phyloP scores from a whole-genome alignment of 108 stramenopile species.

The Fragilaria radians region DNA sequence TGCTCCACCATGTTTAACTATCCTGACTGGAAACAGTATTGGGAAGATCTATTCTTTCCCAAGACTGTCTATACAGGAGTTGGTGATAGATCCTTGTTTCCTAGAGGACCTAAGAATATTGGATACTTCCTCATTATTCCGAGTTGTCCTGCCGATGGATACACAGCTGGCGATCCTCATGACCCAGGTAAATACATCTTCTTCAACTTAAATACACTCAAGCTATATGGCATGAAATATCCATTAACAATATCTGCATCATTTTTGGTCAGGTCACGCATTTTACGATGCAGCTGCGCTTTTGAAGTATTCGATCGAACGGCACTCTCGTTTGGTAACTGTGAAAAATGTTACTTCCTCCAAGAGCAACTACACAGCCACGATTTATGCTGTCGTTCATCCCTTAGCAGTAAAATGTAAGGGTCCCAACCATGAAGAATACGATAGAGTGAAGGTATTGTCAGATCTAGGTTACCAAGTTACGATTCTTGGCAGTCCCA shows the following conservation, averaged over 20 bases:
- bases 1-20: too few species aligned
- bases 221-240: neutral
- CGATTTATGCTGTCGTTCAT: conserved; percentile 10
- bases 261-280: conserved; percentile 1
- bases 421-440: conserved; percentile 1
- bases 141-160: conserved; percentile 6
- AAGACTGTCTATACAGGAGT: neutral
- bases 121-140: neutral
- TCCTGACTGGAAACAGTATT: neutral
- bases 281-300: conserved; percentile 9
- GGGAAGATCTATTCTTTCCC: neutral
- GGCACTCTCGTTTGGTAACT: too few species aligned
- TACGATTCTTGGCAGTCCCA: conserved; percentile 1
- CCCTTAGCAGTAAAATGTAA: conserved; percentile 1
- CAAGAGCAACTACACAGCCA: conserved; percentile 3
- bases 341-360: neutral
- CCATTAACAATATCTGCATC: neutral
- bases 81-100: neutral
- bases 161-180: neutral
- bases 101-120: neutral
- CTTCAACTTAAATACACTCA: neutral
- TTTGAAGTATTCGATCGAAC: conserved; percentile 2
- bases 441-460: conserved; percentile 4
- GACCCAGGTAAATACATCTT: conserved; percentile 1
- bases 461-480: conserved; percentile 8